Evolutionary conservation across 768 basidiomycete genomes (phyloP).

Genomic region (Boletellus sp.): DNA sequence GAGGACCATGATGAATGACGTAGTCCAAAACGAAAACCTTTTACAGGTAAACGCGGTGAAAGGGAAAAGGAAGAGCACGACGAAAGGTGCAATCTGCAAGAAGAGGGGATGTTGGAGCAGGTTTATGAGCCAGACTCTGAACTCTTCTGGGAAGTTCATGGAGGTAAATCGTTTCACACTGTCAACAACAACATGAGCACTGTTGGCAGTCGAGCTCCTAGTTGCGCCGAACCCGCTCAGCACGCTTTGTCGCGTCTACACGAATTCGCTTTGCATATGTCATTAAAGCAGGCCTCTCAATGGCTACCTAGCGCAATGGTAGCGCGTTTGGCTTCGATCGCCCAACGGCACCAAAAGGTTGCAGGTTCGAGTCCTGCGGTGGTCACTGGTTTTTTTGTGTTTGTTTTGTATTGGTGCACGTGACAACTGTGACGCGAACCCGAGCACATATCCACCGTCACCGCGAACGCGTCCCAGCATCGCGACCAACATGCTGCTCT

Average conservation of each 20-base stretch:
- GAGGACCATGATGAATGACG: slow-evolving; percentile 48
- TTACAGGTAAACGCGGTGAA: slow-evolving; percentile 31
- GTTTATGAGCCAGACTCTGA: slow-evolving; percentile 38
- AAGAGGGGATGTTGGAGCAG: slow-evolving; percentile 39
- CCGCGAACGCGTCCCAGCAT: neutral
- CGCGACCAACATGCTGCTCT: slow-evolving; percentile 46
- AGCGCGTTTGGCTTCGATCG: slow-evolving; percentile 93
- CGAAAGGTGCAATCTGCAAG: slow-evolving; percentile 56
- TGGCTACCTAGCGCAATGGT: slow-evolving; percentile 89
- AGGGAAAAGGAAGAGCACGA: slow-evolving; percentile 47
- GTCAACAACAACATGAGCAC: slow-evolving; percentile 29
- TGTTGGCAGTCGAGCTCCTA: slow-evolving; percentile 11
- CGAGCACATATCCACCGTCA: no score
- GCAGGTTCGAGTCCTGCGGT: slow-evolving; percentile 97
- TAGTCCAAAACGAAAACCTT: slow-evolving; percentile 28
- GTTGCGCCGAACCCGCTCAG: slow-evolving; percentile 20
- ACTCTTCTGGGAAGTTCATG: slow-evolving; percentile 45
- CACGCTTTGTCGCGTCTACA: slow-evolving; percentile 1
- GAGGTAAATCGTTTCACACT: slow-evolving; percentile 28
- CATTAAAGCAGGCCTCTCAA: neutral
- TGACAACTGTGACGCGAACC: slow-evolving; percentile 18
- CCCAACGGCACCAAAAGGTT: slow-evolving; percentile 82
- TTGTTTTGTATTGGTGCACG: slow-evolving; percentile 11
- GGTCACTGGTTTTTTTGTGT: slow-evolving; percentile 48
- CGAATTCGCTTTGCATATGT: neutral